Evolutionary conservation across 306 rosid species (phyloP).

Genomic region (Abrus pulchellus): DNA sequence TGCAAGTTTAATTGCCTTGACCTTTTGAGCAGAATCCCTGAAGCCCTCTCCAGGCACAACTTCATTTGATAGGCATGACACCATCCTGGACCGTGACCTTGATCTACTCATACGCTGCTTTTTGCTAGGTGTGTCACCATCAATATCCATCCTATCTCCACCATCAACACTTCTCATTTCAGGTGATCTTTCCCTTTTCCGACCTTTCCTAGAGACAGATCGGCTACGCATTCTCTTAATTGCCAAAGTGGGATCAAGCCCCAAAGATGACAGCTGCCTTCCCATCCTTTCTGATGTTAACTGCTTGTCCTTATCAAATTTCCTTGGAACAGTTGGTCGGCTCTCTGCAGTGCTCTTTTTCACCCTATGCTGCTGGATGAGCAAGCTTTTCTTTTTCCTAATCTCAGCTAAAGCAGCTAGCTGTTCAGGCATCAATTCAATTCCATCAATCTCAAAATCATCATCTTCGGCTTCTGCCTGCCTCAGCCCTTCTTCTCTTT

Average conservation of each 20-base stretch:
- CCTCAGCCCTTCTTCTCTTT: conserved; percentile 76
- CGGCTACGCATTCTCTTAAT: conserved; percentile 75
- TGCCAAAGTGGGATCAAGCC: conserved; percentile 76
- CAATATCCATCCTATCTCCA: conserved; percentile 73
- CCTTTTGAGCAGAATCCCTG: conserved; percentile 79
- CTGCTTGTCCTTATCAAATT: conserved; percentile 71
- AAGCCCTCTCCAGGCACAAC: conserved; percentile 87
- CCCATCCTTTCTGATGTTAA: conserved; percentile 84
- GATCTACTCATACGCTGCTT: conserved; percentile 66
- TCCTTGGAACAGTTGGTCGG: conserved; percentile 82
- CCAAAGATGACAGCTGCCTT: conserved; percentile 76
- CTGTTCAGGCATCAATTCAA: conserved; percentile 73
- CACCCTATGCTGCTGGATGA: conserved; percentile 79
- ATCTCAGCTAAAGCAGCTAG: conserved; percentile 70
- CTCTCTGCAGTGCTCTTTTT: conserved; percentile 93
- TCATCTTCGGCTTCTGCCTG: conserved; percentile 62
- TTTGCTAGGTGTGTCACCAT: conserved; percentile 73
- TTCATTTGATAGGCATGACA: conserved; percentile 71
- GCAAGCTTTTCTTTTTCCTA: conserved; percentile 74
- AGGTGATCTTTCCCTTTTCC: conserved; percentile 78
- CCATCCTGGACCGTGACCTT: conserved; percentile 64
- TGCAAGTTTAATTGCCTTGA: conserved; percentile 70
- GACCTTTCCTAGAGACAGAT: conserved; percentile 65
- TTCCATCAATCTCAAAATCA: conserved; percentile 77
- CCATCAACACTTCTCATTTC: conserved; percentile 55